A percentile compares a stretch with the other conserved stretches of the same genome.
Conservation (phyloP, 2,329 filamentous ascomycete species). For the Fusarium zealandicum region DNA sequence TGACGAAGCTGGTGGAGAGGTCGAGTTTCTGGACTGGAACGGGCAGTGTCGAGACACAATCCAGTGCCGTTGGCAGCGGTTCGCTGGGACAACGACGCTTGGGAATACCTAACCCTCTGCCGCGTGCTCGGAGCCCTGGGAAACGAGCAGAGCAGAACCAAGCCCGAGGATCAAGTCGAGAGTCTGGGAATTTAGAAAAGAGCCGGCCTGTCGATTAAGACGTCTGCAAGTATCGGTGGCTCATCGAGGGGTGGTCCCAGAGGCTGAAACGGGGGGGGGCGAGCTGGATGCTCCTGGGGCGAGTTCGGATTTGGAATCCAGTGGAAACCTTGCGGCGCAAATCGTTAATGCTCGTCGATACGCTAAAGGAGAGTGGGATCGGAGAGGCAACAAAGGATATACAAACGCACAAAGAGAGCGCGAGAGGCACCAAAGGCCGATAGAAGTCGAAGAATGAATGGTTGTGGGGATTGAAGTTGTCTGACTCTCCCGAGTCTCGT, state of each 20-base stretch:
- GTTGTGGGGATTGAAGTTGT: constrained; percentile 35
- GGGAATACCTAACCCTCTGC: constrained; percentile 16
- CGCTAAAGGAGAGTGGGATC: constrained; percentile 7
- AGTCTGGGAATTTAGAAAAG: constrained; percentile 17
- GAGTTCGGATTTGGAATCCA: constrained; percentile 31
- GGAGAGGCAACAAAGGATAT: constrained; percentile 6
- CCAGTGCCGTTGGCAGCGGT: constrained; percentile 34
- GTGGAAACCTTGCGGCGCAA: constrained; percentile 25
- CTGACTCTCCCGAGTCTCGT: constrained; percentile 28
- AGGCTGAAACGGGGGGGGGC: constrained; percentile 30
- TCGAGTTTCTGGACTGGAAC: constrained; percentile 40
- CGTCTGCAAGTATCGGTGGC: constrained; percentile 20
- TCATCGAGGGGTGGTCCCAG: constrained; percentile 36
- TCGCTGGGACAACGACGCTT: constrained; percentile 32
- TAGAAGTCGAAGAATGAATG: constrained; percentile 20
- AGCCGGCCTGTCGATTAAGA: constrained; percentile 25
- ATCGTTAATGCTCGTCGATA: constrained; percentile 6
- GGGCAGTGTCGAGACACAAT: constrained; percentile 40
- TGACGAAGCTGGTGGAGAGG: constrained; percentile 24
- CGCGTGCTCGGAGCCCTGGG: constrained; percentile 24
- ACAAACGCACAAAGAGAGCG: constrained; percentile 19
- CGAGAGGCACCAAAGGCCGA: constrained; percentile 22
- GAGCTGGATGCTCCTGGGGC: constrained; percentile 23
- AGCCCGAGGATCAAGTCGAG: constrained; percentile 5
- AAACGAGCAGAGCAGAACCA: constrained; percentile 15